Base-by-base conservation (phyloP, 768 basidiomycete species). In the Boletellus emodensis region DNA sequence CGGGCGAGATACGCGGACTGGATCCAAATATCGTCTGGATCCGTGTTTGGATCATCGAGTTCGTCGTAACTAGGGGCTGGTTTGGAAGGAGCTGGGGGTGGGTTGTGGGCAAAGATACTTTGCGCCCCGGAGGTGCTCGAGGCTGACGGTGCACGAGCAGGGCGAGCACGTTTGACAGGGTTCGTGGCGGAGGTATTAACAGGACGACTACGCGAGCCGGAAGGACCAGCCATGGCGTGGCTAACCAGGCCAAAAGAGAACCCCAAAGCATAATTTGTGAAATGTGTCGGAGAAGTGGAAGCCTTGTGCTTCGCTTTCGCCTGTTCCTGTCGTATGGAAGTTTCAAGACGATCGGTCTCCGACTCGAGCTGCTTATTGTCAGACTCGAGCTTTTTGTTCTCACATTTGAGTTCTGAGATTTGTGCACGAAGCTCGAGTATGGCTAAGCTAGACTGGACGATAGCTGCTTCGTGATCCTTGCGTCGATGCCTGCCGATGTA, bases 371-470 rank as follows among this genome's bases (percentile, higher is more conserved):
- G 35, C 37, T 49, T 42, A 5, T 61, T 71, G 30, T 61, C 72
- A 35, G 53, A 38, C 40, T 39, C 37, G 7, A 62, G 60, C 35
- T 53, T 49, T 26, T 47, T 44, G 35, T 72, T 75, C 43, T 63
- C 66, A 30, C 46, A 49, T 38, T 68, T 69, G 41, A 78, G 52
- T 26, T 72, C 70, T 2, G 68, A 57, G 18, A 79, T 54, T 46
- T 75, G 68, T 1, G 73, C 70, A 30, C 71, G 74, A 26, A 78
- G 58, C 2, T 59, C 53, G 44, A 86, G 68, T 4, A 79, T 70
- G 6, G 66, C 63, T 18, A 83, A 58, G 55, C 80, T 84, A 2
- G 79, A 75, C 26, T 79, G 75, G 30, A 81, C 53, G 13, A 82
- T 53, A 3, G 72, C 59, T 26, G 69, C 59, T n/a, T 67, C 66